Percentiles rank a stretch among this genome's conserved stretches.
phyloP scores from a whole-genome alignment of 2,329 filamentous ascomycete species.

The Chaetomiaceae sp. region DNA sequence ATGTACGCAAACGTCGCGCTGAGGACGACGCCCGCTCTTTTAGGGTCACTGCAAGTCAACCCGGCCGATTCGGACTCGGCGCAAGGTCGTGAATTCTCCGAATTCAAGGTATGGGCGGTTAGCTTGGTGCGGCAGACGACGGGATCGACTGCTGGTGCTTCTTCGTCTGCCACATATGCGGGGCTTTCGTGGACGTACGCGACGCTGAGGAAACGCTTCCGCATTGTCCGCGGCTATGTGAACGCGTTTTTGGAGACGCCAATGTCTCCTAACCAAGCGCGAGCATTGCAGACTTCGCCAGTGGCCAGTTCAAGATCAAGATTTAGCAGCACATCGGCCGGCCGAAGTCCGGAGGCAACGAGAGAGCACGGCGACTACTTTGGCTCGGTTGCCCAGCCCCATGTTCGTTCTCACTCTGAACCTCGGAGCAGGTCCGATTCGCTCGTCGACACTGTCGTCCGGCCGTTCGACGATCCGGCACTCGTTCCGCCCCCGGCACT shows the following conservation, averaged over 20 bases:
- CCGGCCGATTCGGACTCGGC: conserved; percentile 39
- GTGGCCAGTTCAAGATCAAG: conserved; percentile 35
- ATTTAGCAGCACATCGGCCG: conserved; percentile 36
- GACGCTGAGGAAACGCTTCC: conserved; percentile 63
- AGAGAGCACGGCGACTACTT: conserved; percentile 36
- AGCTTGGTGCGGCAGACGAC: conserved; percentile 51
- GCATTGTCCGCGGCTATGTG: conserved; percentile 58
- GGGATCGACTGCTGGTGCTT: conserved; percentile 46
- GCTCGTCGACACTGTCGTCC: conserved; percentile 22
- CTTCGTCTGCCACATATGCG: conserved; percentile 56
- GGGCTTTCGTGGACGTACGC: conserved; percentile 66
- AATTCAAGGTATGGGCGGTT: conserved; percentile 68
- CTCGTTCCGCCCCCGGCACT: conserved; percentile 31
- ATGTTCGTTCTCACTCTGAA: conserved; percentile 25
- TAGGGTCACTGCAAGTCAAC: conserved; percentile 53
- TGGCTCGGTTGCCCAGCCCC: conserved; percentile 29
- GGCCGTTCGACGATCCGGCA: conserved; percentile 27
- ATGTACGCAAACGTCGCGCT: conserved; percentile 67
- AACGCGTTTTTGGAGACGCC: conserved; percentile 36
- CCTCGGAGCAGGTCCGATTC: conserved; percentile 24
- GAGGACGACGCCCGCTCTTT: conserved; percentile 50
- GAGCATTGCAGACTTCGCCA: conserved; percentile 35
- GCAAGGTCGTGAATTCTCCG: conserved; percentile 46
- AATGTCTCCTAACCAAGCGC: conserved; percentile 31
- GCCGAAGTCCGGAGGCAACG: conserved; percentile 32